Evolutionary conservation across 768 basidiomycete genomes (phyloP), one percentile per base, ranked within the genome.

Genomic region (Harrya chromipes): DNA sequence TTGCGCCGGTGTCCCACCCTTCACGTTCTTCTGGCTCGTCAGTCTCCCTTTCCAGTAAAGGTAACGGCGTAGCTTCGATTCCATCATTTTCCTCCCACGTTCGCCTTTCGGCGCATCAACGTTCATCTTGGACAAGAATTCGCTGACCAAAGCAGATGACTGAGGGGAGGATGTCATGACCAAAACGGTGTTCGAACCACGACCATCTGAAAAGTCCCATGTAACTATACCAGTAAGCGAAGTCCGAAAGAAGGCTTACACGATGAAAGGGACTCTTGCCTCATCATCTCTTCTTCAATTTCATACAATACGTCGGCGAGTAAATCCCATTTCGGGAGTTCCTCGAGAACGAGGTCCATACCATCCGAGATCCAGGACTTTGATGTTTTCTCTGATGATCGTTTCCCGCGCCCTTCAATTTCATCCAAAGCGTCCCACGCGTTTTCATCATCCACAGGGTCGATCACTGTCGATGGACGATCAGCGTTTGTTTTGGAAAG

Each of bases 321-420:
- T 8, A 94, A 65, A 48, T 78, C 78, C 95, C 97, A 98, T 65
- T 99, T 99, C 0, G 94, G 94, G 38, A 90, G 78, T 62, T 98
- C 97, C 68, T 98, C 97, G 20, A 97, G 74, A 0, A 94, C 81
- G 0, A 92, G 90, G 39, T 91, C 83, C 66, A 94, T 83, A 1
- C 83, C 84, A 10, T 80, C 74, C 0, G 93, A 89, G 19, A 92
- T 63, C 85, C 91, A 90, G 20, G 66, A 40, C 26, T 52, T 65
- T 47, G 27, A 41, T 9, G 54, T 16, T 39, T 44, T 56, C 55
- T 9, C 42, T 29, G 17, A n/a, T 44, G 21, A 34, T 13, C 27
- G 54, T 17, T 40, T 43, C 9, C 19, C 47, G 6, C 27, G 47
- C n/a, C 62, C 57, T 35, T 65, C 31, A 0, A 78, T 57, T 50